These are phyloP conservation scores for Dothideomycetes sp. DNA, from an alignment of 2,329 filamentous ascomycete genomes.

Conservation along the genomic window DNA sequence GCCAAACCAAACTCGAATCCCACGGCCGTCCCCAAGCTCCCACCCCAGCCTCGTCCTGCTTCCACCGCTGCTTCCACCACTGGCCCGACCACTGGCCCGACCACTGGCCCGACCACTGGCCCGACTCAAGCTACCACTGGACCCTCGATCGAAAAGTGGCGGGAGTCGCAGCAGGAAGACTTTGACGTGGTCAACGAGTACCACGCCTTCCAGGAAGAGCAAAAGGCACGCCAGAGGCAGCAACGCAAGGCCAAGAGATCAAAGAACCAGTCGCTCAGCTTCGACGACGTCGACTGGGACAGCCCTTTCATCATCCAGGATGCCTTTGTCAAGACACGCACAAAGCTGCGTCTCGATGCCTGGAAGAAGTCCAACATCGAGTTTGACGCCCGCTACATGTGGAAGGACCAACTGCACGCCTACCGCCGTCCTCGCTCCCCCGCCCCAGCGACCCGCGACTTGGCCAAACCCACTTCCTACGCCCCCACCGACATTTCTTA, in stretches of 20 bases:
- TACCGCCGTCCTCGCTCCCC: slow-evolving; percentile 50
- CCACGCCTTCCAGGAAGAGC: slow-evolving; percentile 13
- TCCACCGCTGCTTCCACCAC: too few species aligned
- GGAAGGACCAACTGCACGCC: slow-evolving; percentile 73
- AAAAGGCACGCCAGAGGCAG: slow-evolving; percentile 55
- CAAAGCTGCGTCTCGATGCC: slow-evolving; percentile 66
- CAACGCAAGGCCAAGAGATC: slow-evolving; percentile 59
- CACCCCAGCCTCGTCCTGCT: slow-evolving; percentile 18
- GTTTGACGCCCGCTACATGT: slow-evolving; percentile 68
- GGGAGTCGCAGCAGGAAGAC: slow-evolving; percentile 47
- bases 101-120: background rate
- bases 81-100: slow-evolving; percentile 1
- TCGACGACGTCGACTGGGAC: slow-evolving; percentile 58
- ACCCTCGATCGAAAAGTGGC: slow-evolving; percentile 33
- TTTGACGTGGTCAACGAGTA: slow-evolving; percentile 55
- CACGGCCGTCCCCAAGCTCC: slow-evolving; percentile 21
- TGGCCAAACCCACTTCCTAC: slow-evolving; percentile 36
- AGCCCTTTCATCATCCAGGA: slow-evolving; percentile 79
- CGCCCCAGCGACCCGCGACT: slow-evolving; percentile 40
- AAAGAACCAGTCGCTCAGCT: slow-evolving; percentile 30
- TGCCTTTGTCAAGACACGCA: slow-evolving; percentile 34
- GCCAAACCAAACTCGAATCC: slow-evolving; percentile 43
- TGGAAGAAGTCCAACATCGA: slow-evolving; percentile 80
- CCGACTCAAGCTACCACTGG: slow-evolving; percentile 14
- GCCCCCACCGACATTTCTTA: slow-evolving; percentile 15